Percentiles rank a stretch among this genome's conserved stretches.
These are phyloP conservation scores for Citrullus amarus DNA, from an alignment of 306 rosid species.

Conservation along the genomic window DNA sequence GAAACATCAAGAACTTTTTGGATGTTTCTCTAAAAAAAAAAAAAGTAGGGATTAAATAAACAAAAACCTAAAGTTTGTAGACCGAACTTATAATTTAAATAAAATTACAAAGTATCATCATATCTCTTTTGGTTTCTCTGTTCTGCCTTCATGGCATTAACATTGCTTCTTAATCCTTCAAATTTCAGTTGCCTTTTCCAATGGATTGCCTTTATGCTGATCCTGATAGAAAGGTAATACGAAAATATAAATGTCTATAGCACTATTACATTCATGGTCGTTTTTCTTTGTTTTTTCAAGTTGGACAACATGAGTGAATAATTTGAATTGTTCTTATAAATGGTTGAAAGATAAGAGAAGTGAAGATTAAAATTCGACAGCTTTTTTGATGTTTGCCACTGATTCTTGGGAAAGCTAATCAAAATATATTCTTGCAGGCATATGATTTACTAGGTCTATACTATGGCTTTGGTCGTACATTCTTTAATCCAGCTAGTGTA, in stretches of 20 bases:
- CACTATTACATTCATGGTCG: neutral
- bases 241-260: neutral
- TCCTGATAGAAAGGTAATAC: constrained; percentile 54
- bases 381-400: neutral
- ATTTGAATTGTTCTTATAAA: too few relatives aligned
- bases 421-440: constrained; percentile 34
- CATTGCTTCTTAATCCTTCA: constrained; percentile 15
- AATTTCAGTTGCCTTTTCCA: constrained; percentile 79
- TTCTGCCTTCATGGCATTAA: neutral
- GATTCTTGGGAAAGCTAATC: constrained; percentile 11
- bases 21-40: too few relatives aligned
- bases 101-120: neutral
- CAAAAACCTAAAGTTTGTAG: neutral
- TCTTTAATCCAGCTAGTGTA: constrained; percentile 89
- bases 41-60: neutral
- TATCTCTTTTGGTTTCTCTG: neutral
- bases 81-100: neutral
- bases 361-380: too few relatives aligned
- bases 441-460: constrained; percentile 53
- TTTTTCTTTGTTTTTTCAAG: too few relatives aligned
- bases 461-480: constrained; percentile 72
- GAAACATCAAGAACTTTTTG: too few relatives aligned
- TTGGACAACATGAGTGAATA: too few relatives aligned
- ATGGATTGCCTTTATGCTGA: constrained; percentile 82
- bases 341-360: too few relatives aligned